phyloP scores from a whole-genome alignment of 2,329 filamentous ascomycete species.

The Colletotrichum spaethianum region DNA sequence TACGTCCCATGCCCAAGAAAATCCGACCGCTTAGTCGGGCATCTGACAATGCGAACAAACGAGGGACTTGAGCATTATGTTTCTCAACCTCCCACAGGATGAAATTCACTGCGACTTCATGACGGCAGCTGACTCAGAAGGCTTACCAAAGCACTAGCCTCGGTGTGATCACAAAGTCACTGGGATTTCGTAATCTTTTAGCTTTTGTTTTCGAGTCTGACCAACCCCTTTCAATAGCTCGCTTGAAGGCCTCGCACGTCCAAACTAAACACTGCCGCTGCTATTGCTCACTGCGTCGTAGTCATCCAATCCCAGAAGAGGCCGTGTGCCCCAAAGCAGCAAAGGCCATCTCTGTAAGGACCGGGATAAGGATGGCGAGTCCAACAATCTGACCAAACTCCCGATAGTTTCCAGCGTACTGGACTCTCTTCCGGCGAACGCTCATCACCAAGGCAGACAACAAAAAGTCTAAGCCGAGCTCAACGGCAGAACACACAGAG shows the following conservation, averaged over 20 bases:
- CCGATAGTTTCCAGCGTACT: constrained; percentile 37
- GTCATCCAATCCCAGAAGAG: not conserved
- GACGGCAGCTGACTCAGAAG: not conserved
- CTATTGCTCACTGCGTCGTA: not conserved
- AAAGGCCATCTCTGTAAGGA: constrained; percentile 26
- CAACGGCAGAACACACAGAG: too few species aligned
- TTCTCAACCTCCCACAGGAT: not conserved
- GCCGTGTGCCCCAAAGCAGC: not conserved
- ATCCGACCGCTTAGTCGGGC: not conserved
- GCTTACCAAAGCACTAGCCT: not conserved
- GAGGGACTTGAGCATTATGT: not conserved
- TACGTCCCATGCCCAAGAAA: not conserved
- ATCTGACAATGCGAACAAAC: not conserved
- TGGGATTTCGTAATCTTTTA: not conserved
- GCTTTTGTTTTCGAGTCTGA: not conserved
- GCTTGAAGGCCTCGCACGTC: not conserved
- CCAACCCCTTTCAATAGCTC: not conserved
- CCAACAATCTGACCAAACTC: constrained; percentile 46
- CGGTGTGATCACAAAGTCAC: not conserved
- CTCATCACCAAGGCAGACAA: too few species aligned
- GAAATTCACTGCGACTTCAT: not conserved
- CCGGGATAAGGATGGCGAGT: constrained; percentile 44
- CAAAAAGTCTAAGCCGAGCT: too few species aligned
- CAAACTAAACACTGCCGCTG: not conserved
- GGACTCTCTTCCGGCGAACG: too few species aligned